These are phyloP conservation scores for Exidia glandulosa DNA, from an alignment of 768 basidiomycete genomes.

Conservation along the genomic window DNA sequence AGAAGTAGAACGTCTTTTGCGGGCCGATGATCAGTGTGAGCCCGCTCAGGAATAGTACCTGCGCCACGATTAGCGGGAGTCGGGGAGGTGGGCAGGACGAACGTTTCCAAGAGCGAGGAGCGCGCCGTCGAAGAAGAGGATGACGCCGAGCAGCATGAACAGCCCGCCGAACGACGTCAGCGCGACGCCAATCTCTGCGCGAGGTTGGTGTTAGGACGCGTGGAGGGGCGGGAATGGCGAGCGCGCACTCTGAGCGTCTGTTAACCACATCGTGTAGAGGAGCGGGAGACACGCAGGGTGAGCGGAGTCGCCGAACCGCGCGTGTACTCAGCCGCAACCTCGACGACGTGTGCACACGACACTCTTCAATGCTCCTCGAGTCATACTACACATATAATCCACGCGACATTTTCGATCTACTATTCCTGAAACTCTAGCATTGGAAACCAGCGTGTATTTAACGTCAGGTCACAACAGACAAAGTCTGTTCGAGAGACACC, in stretches of 20 bases:
- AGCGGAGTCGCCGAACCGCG: not conserved
- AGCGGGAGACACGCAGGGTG: not conserved
- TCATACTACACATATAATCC: not conserved
- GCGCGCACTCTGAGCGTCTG: constrained; percentile 38
- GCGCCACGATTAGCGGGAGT: not conserved
- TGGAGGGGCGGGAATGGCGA: not conserved
- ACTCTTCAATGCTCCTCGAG: not conserved
- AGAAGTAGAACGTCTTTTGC: constrained; percentile 96
- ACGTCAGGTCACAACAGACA: not conserved
- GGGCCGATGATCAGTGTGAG: constrained; percentile 95
- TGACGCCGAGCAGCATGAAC: constrained; percentile 93
- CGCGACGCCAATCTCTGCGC: constrained; percentile 89
- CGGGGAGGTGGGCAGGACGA: constrained; percentile 17
- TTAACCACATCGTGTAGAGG: constrained; percentile 34
- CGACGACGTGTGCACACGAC: not conserved
- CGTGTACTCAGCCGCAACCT: no score
- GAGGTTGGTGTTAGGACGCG: not conserved
- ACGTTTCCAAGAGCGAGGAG: constrained; percentile 96
- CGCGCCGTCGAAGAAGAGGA: constrained; percentile 94
- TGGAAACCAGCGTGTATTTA: no score
- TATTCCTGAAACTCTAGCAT: no score
- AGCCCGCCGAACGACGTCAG: constrained; percentile 89
- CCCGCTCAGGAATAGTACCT: constrained; percentile 92
- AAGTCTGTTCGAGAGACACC: not conserved
- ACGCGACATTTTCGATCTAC: not conserved